Conservation (phyloP, 257 asterid genomes). For the Ophiorrhiza pumila region DNA sequence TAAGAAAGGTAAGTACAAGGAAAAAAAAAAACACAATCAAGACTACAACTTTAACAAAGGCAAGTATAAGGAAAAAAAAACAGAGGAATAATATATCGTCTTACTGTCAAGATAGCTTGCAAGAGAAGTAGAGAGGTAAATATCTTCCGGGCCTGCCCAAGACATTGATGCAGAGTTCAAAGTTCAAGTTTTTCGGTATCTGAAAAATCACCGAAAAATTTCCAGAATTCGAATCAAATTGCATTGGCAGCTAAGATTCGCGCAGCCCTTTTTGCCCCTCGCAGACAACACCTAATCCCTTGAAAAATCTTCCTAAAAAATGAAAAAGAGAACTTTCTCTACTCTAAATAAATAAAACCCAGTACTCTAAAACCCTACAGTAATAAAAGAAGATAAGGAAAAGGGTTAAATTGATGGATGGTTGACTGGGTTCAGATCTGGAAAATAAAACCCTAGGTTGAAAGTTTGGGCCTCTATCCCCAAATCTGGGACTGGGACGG, state of each 20-base stretch:
- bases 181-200: slow-evolving; percentile 46
- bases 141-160: slow-evolving; percentile 97
- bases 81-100: slow-evolving; percentile 17
- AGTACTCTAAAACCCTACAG: background rate
- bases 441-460: slow-evolving; percentile 28
- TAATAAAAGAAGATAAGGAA: background rate
- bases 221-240: slow-evolving; percentile 31
- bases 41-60: background rate
- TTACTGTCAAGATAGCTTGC: slow-evolving; percentile 98
- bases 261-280: slow-evolving; percentile 4
- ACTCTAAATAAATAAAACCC: background rate
- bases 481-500: slow-evolving; percentile 26
- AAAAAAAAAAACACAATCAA: background rate
- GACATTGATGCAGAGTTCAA: slow-evolving; percentile 55
- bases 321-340: background rate
- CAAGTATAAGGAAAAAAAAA: background rate
- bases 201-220: slow-evolving; percentile 39
- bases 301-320: background rate
- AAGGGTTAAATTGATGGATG: background rate
- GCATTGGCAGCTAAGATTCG: slow-evolving; percentile 46
- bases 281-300: background rate
- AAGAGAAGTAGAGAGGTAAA: slow-evolving; percentile 89
- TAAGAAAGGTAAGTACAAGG: too few species aligned
- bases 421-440: slow-evolving; percentile 43
- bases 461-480: slow-evolving; percentile 37